These are phyloP conservation scores for Sugiyamaella qingdaonensis DNA, from an alignment of 805 yeast species.

Conservation along the genomic window DNA sequence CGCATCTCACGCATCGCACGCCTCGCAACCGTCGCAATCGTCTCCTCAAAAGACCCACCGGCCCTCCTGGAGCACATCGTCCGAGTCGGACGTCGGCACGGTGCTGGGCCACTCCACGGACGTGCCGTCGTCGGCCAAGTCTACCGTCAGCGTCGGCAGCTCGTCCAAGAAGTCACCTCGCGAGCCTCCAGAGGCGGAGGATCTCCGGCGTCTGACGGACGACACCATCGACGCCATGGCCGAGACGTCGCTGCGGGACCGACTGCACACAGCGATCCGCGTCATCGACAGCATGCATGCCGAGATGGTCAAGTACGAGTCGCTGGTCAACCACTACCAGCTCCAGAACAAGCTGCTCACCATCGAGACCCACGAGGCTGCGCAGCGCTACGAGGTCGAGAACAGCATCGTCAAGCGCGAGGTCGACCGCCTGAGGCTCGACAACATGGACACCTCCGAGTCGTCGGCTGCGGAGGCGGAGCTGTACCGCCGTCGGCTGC, in stretches of 20 bases:
- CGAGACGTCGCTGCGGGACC: slow-evolving; percentile 1
- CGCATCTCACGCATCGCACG: too few species aligned
- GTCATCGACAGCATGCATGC: slow-evolving; percentile 10
- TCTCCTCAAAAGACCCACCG: neutral
- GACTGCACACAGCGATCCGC: slow-evolving; percentile 7
- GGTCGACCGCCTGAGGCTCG: slow-evolving; percentile 41
- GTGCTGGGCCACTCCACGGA: neutral
- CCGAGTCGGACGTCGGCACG: neutral
- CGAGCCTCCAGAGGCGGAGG: neutral
- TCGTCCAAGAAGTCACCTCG: slow-evolving; percentile 1
- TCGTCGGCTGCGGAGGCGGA: slow-evolving; percentile 27
- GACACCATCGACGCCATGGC: slow-evolving; percentile 7
- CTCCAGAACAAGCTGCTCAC: slow-evolving; percentile 40
- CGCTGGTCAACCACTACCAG: slow-evolving; percentile 21
- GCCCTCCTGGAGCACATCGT: slow-evolving; percentile 4
- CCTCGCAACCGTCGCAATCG: neutral
- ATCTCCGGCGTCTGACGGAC: neutral
- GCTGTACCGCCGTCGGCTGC: slow-evolving; percentile 35
- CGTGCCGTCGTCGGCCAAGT: neutral
- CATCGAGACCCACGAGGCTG: slow-evolving; percentile 41
- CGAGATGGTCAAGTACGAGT: slow-evolving; percentile 11
- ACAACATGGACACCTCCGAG: slow-evolving; percentile 16
- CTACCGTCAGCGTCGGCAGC: neutral
- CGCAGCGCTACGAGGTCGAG: slow-evolving; percentile 47
- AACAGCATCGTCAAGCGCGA: slow-evolving; percentile 42